Conservation (phyloP, 1,284 basidiomycete genomes). For the Cutaneotrichosporon sp. region DNA sequence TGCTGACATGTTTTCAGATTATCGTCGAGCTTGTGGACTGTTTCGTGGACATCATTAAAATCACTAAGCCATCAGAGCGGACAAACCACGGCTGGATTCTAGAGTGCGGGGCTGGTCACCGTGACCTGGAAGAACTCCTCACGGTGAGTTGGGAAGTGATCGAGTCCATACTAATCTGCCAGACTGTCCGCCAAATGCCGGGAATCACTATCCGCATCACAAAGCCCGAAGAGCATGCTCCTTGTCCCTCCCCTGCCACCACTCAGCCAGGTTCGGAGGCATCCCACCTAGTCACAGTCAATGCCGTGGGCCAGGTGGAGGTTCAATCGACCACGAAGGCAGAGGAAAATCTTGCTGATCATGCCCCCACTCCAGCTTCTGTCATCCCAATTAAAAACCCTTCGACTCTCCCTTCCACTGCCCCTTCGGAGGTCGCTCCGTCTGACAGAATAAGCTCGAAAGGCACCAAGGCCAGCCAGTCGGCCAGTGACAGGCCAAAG, state of each 20-base stretch:
- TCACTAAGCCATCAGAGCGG: conserved; percentile 1
- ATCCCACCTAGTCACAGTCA: no score
- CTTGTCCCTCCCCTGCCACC: conserved; percentile 3
- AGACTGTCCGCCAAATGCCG: conserved; percentile 26
- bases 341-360: background rate
- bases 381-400: background rate
- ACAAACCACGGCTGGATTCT: conserved; percentile 31
- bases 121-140: conserved; percentile 18
- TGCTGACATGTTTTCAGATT: conserved; percentile 26
- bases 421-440: background rate
- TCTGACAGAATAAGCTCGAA: background rate
- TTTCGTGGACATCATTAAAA: conserved; percentile 32
- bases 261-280: background rate
- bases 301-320: no score
- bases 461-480: background rate
- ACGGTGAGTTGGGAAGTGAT: background rate
- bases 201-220: conserved; percentile 7
- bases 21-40: conserved; percentile 32
- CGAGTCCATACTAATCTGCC: background rate
- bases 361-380: no score
- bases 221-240: background rate
- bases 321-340: background rate
- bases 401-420: background rate
- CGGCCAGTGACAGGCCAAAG: background rate
- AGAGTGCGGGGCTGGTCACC: conserved; percentile 19